These are phyloP conservation scores for Suhomyces bribrorum DNA, from an alignment of 1,139 yeast genomes.

Conservation along the genomic window DNA sequence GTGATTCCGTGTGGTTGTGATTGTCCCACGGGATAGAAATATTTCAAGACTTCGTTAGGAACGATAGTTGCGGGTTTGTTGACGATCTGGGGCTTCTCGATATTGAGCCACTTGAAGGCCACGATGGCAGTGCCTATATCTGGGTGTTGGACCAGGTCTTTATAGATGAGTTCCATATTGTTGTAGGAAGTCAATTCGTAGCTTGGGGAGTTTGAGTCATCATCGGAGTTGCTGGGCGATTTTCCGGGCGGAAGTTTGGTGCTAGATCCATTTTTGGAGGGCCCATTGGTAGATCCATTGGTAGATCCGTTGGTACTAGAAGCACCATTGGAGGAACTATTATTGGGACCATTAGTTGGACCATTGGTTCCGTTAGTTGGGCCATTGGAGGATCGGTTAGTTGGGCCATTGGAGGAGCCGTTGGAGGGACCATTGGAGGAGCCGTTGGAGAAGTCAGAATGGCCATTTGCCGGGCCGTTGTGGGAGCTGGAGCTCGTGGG, in stretches of 20 bases:
- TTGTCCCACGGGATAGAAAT: slow-evolving; percentile 59
- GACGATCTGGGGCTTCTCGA: slow-evolving; percentile 61
- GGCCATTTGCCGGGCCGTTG: slow-evolving; percentile 6
- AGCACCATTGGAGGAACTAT: slow-evolving; percentile 7
- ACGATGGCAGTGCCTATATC: slow-evolving; percentile 29
- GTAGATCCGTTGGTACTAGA: slow-evolving; percentile 2
- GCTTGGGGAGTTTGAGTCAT: slow-evolving; percentile 26
- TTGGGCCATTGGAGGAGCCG: slow-evolving; percentile 4
- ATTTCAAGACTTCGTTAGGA: slow-evolving; percentile 23
- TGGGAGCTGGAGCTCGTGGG: neutral
- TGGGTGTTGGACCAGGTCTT: slow-evolving; percentile 28
- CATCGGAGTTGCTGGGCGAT: neutral
- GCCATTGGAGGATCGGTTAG: slow-evolving; percentile 3
- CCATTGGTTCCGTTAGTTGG: slow-evolving; percentile 6
- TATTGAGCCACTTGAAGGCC: slow-evolving; percentile 68
- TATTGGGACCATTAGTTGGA: slow-evolving; percentile 7
- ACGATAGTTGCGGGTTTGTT: slow-evolving; percentile 51
- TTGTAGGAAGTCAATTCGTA: slow-evolving; percentile 50
- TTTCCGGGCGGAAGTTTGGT: neutral
- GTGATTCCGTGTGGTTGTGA: slow-evolving; percentile 60
- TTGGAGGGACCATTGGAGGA: slow-evolving; percentile 7
- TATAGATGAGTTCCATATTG: slow-evolving; percentile 48
- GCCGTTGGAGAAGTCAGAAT: slow-evolving; percentile 3
- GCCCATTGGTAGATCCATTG: neutral
- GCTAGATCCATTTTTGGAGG: neutral